Percentiles rank a stretch among this genome's conserved stretches.
Evolutionary conservation across 495 filamentous ascomycete genomes (phyloP).

Genomic region (Articulospora tetracladia): DNA sequence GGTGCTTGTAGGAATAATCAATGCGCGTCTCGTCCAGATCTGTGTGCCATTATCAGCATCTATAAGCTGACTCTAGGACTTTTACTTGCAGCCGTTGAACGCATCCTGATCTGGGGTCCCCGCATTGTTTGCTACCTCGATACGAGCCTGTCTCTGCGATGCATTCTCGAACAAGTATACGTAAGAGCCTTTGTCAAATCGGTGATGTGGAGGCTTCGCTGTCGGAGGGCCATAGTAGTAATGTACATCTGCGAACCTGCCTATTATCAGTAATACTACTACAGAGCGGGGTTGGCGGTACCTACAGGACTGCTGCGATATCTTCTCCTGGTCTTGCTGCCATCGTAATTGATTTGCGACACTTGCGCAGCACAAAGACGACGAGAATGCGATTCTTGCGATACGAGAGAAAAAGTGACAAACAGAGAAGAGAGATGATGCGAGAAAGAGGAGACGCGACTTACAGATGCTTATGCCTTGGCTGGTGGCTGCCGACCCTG

Average conservation of each 20-base stretch:
- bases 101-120: slow-evolving; percentile 87
- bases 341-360: slow-evolving; percentile 45
- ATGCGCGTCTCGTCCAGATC: slow-evolving; percentile 62
- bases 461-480: not conserved
- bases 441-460: not conserved
- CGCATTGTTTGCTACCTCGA: slow-evolving; percentile 86
- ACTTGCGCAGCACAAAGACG: not conserved
- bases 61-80: not conserved
- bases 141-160: slow-evolving; percentile 57
- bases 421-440: not conserved
- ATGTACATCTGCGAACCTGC: slow-evolving; percentile 84
- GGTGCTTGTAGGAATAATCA: slow-evolving; percentile 73
- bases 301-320: slow-evolving; percentile 75
- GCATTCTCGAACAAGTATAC: slow-evolving; percentile 82
- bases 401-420: not conserved
- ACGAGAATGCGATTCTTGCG: not conserved
- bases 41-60: slow-evolving; percentile 30
- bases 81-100: slow-evolving; percentile 72
- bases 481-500: not conserved
- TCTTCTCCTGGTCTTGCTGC: slow-evolving; percentile 76
- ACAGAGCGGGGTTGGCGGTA: slow-evolving; percentile 9
- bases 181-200: slow-evolving; percentile 87
- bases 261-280: slow-evolving; percentile 1
- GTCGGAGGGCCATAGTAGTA: slow-evolving; percentile 78
- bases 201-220: slow-evolving; percentile 69